Evolutionary conservation across 148 eudicot genomes (phyloP), one percentile per base, ranked within the genome.

Genomic region (Chenopodium quinoa): DNA sequence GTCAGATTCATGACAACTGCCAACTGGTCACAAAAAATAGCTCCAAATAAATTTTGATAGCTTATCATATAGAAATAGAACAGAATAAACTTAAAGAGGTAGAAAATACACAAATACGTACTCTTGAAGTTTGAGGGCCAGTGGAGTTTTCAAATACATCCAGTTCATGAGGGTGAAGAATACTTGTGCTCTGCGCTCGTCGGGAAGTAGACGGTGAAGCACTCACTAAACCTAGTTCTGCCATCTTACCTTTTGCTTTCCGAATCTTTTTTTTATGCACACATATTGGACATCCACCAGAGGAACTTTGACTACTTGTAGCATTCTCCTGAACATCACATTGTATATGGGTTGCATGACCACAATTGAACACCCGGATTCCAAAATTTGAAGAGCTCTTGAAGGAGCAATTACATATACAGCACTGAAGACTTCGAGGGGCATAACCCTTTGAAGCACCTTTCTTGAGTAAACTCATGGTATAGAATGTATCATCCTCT

Each of bases 401-500:
- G 81, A 95, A 90, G 48, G 83, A 85, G 82, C 95, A 89, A 82
- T 91, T 95, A 72, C 99, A 95, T 82, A 95, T 83, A 69, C 95
- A 93, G 75, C 99, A 95, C 13, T 83, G 77, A 22, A 88, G 89
- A 89, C 83, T 90, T 82, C 87, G 82, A 34, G 97, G 97, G 47
- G 93, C 91, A 85, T 90, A 92, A 3, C 95, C 99, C 85, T 89
- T 97, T 81, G 97, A 91, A 66, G 97, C 99, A 31, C 95, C 97
- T 84, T 89, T 93, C 86, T 83, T 92, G 44, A 95, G 95, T 75
- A 91, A 76, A 80, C 89, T 95, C 97, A 93, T 86, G 76, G 92
- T 91, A 73, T 93, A 93, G 83, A 88, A 93, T 52, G 95, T 91
- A 88, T 95, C 99, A 83, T 93, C 95, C 86, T 95, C 97, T 75